Conservation (phyloP, 257 asterid genomes). For the Scutellaria galericulata region DNA sequence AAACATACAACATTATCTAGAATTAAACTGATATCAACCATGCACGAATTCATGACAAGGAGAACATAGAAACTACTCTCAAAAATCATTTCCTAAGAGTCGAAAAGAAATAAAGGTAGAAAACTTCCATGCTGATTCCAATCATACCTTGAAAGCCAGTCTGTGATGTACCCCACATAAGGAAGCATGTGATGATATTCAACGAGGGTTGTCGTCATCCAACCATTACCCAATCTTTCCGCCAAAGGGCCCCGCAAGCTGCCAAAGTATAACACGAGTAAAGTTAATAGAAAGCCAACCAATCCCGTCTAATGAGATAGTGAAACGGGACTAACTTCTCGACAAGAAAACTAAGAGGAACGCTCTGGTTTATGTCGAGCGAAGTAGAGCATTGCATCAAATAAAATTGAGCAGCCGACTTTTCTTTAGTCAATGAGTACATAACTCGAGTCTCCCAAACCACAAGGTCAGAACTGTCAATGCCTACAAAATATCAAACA, state of each 20-base stretch:
- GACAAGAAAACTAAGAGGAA: slow-evolving; percentile 50
- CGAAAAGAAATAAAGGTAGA: background rate
- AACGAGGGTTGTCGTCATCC: slow-evolving; percentile 48
- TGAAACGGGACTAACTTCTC: slow-evolving; percentile 54
- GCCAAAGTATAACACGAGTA: slow-evolving; percentile 28
- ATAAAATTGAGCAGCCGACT: slow-evolving; percentile 61
- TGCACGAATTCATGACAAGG: background rate
- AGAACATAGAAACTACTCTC: too few species aligned
- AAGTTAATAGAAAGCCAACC: slow-evolving; percentile 4
- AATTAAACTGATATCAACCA: too few species aligned
- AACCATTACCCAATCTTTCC: slow-evolving; percentile 38
- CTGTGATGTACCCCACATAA: slow-evolving; percentile 53
- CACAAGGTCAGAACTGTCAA: slow-evolving; percentile 49
- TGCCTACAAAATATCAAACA: slow-evolving; percentile 37
- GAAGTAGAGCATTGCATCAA: slow-evolving; percentile 53
- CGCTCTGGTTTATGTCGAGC: slow-evolving; percentile 30
- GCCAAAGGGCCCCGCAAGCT: slow-evolving; percentile 72
- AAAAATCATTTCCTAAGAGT: slow-evolving; percentile 4
- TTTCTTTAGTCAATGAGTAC: slow-evolving; percentile 62
- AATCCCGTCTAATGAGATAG: background rate
- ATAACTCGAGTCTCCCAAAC: slow-evolving; percentile 62
- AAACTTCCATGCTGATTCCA: background rate
- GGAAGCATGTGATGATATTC: slow-evolving; percentile 63
- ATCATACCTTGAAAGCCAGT: slow-evolving; percentile 38
- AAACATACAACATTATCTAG: too few species aligned